Evolutionary conservation across 768 basidiomycete genomes (phyloP).

Genomic region (Leccinum olivaceopallidum): DNA sequence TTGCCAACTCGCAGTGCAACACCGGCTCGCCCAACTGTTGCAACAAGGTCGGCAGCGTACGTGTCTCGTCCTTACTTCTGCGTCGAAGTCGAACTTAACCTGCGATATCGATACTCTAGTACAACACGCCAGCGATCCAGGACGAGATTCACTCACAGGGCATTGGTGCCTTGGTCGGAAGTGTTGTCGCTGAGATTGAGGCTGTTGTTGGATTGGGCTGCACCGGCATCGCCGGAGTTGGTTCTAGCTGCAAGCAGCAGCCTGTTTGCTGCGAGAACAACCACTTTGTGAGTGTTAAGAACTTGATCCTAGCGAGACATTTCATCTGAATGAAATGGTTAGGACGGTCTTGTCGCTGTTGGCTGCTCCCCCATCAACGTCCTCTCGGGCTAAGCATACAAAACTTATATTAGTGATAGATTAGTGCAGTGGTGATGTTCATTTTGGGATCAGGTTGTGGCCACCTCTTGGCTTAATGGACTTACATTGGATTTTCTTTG

Average conservation of each 20-base stretch:
- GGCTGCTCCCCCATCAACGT: too few relatives aligned
- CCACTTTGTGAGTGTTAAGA: too few relatives aligned
- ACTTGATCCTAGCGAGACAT: too few relatives aligned
- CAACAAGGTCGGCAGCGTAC: not conserved
- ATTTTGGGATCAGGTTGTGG: too few relatives aligned
- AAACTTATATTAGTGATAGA: too few relatives aligned
- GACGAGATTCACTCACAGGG: not conserved
- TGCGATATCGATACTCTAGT: not conserved
- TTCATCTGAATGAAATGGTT: too few relatives aligned
- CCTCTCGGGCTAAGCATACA: too few relatives aligned
- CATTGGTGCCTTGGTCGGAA: not conserved
- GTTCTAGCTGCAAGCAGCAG: not conserved
- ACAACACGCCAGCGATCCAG: not conserved
- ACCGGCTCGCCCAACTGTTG: not conserved
- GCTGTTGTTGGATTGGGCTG: not conserved
- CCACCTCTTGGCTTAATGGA: too few relatives aligned
- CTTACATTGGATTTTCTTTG: too few relatives aligned
- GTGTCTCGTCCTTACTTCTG: not conserved
- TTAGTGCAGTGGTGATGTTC: too few relatives aligned
- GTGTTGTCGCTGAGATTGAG: not conserved
- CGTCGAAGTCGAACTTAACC: too few relatives aligned
- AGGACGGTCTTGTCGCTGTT: too few relatives aligned
- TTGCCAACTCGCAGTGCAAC: slow-evolving; percentile 1
- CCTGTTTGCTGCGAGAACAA: not conserved
- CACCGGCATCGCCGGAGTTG: not conserved